Evolutionary conservation across 345 rosid genomes (phyloP).

Genomic region (Mangifera indica): DNA sequence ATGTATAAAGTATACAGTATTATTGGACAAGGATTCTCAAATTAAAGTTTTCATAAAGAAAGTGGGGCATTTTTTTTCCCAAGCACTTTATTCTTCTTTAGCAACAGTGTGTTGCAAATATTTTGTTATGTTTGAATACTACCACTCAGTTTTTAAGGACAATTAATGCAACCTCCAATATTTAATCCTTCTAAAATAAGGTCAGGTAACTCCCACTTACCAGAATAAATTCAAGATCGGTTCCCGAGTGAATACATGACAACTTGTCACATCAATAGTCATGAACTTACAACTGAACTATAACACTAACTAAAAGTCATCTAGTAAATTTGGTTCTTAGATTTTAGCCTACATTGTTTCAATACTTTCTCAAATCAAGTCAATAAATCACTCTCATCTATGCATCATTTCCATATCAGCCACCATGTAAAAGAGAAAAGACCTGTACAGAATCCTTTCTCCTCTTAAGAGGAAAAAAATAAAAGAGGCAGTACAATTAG

Average conservation of each 20-base stretch:
- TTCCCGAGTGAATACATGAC: background rate
- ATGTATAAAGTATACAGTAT: background rate
- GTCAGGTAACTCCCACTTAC: background rate
- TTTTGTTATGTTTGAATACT: background rate
- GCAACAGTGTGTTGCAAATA: background rate
- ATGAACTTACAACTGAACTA: background rate
- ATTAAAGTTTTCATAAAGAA: background rate
- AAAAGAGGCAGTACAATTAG: background rate
- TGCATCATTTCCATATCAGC: background rate
- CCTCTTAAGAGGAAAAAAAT: too few species aligned
- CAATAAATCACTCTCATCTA: background rate
- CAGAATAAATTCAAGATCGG: background rate
- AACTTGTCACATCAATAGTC: background rate
- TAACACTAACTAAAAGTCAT: background rate
- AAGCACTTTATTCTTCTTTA: background rate
- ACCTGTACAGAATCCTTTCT: too few species aligned
- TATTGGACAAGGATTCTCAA: background rate
- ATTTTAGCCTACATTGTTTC: background rate
- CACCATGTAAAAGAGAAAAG: background rate
- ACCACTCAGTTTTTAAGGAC: background rate
- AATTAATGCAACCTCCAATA: background rate
- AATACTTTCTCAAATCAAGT: background rate
- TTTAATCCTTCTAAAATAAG: background rate
- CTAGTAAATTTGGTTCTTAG: background rate
- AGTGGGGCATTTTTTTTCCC: background rate